These are phyloP conservation scores for Pleurostoma richardsiae DNA, from an alignment of 2,329 filamentous ascomycete genomes.

Conservation along the genomic window DNA sequence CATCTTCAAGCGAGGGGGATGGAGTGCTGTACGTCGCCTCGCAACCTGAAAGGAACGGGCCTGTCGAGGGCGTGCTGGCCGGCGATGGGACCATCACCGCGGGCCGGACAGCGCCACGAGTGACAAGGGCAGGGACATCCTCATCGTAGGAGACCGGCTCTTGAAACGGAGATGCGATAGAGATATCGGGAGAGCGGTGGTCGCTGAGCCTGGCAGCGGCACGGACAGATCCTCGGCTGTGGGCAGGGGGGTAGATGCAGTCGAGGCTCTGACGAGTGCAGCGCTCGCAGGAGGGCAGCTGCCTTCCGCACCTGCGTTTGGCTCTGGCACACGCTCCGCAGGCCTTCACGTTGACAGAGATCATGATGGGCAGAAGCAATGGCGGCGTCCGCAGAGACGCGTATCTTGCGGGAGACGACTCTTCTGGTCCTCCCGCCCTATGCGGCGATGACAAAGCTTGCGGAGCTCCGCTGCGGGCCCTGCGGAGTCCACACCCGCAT, in stretches of 20 bases:
- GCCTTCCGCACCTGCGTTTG: conserved; percentile 15
- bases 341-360: conserved; percentile 8
- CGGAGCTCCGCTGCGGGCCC: too few species aligned
- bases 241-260: conserved; percentile 5
- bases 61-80: not conserved
- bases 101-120: too few species aligned
- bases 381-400: too few species aligned
- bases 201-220: not conserved
- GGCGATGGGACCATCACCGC: not conserved
- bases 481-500: too few species aligned
- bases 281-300: conserved; percentile 15
- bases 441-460: too few species aligned
- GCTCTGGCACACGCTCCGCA: conserved; percentile 13
- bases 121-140: too few species aligned
- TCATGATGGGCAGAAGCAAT: not conserved
- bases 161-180: not conserved
- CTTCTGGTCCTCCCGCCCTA: too few species aligned
- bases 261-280: conserved; percentile 7
- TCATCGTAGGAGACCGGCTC: too few species aligned
- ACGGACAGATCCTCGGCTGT: conserved; percentile 3
- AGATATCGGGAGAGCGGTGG: not conserved
- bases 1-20: not conserved
- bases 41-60: not conserved
- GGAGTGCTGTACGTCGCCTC: not conserved
- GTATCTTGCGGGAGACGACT: too few species aligned